Percentiles rank a stretch among this genome's conserved stretches.
Conservation (phyloP, 805 yeast species). For the Candida nanaspora region DNA sequence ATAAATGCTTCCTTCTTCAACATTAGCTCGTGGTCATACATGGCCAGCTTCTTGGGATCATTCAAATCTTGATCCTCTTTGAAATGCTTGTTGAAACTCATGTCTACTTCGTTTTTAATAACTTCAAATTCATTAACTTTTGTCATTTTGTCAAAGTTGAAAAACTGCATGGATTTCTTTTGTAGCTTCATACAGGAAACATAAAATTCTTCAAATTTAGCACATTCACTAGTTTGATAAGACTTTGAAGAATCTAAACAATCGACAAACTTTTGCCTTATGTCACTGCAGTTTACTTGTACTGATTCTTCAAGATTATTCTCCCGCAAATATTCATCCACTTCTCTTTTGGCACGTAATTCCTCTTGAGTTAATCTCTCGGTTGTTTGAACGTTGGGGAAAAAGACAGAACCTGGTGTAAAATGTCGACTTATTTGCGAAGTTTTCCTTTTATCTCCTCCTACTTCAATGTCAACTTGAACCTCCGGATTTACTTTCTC, state of each 20-base stretch:
- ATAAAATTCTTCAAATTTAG: background rate
- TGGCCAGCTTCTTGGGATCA: slow-evolving; percentile 14
- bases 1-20: slow-evolving; percentile 23
- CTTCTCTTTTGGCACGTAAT: slow-evolving; percentile 8
- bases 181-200: slow-evolving; percentile 22
- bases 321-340: slow-evolving; percentile 22
- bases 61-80: slow-evolving; percentile 17
- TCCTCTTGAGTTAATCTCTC: slow-evolving; percentile 7
- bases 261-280: slow-evolving; percentile 19
- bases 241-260: slow-evolving; percentile 13
- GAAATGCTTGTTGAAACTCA: slow-evolving; percentile 20
- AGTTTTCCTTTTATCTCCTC: too few species aligned
- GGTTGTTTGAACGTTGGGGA: slow-evolving; percentile 3
- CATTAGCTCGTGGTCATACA: slow-evolving; percentile 21
- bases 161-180: slow-evolving; percentile 22
- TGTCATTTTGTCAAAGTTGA: slow-evolving; percentile 23
- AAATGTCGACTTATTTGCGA: background rate
- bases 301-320: slow-evolving; percentile 21
- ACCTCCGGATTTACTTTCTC: background rate
- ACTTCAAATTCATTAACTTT: slow-evolving; percentile 21
- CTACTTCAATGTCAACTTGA: too few species aligned
- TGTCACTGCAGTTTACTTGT: slow-evolving; percentile 26
- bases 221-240: slow-evolving; percentile 8
- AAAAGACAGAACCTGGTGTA: background rate
- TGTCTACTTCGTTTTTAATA: slow-evolving; percentile 22